Evolutionary conservation across 2,329 filamentous ascomycete genomes (phyloP).

Genomic region (Xylaria sp.): DNA sequence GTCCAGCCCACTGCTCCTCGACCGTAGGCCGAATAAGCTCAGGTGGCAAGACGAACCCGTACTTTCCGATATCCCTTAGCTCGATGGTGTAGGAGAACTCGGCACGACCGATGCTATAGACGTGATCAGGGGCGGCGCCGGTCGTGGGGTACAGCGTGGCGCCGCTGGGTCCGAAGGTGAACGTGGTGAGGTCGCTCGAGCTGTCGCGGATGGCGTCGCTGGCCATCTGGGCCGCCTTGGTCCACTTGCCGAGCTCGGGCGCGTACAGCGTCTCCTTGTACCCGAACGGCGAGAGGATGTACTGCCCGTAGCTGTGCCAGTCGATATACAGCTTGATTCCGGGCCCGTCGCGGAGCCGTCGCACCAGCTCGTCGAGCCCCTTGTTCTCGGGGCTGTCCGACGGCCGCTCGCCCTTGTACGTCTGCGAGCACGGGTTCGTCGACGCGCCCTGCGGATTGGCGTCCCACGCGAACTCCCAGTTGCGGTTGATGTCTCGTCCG

Average conservation of each 20-base stretch:
- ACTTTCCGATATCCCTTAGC: constrained; percentile 42
- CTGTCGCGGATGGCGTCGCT: constrained; percentile 50
- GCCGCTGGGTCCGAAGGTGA: constrained; percentile 44
- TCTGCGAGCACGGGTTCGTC: constrained; percentile 60
- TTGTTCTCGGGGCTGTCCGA: constrained; percentile 59
- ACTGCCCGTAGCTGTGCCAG: constrained; percentile 67
- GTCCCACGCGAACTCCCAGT: constrained; percentile 63
- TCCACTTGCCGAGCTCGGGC: constrained; percentile 56
- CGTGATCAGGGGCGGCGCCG: constrained; percentile 42
- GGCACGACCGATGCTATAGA: constrained; percentile 42
- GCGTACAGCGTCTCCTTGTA: constrained; percentile 54
- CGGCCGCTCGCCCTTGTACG: constrained; percentile 54
- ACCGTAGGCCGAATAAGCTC: constrained; percentile 42
- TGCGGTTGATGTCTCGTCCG: constrained; percentile 65
- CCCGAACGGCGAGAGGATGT: constrained; percentile 65
- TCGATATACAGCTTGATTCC: constrained; percentile 67
- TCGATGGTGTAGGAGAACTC: constrained; percentile 47
- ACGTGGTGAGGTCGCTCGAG: constrained; percentile 43
- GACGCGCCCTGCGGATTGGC: constrained; percentile 54
- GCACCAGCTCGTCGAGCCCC: constrained; percentile 51
- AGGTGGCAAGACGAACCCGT: constrained; percentile 45
- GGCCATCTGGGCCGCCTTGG: constrained; percentile 49
- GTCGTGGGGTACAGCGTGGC: constrained; percentile 44
- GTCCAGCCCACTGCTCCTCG: constrained; percentile 50
- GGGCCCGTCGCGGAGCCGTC: constrained; percentile 49